Evolutionary conservation across 2,329 filamentous ascomycete genomes (phyloP).

Genomic region (Phialophora chinensis): DNA sequence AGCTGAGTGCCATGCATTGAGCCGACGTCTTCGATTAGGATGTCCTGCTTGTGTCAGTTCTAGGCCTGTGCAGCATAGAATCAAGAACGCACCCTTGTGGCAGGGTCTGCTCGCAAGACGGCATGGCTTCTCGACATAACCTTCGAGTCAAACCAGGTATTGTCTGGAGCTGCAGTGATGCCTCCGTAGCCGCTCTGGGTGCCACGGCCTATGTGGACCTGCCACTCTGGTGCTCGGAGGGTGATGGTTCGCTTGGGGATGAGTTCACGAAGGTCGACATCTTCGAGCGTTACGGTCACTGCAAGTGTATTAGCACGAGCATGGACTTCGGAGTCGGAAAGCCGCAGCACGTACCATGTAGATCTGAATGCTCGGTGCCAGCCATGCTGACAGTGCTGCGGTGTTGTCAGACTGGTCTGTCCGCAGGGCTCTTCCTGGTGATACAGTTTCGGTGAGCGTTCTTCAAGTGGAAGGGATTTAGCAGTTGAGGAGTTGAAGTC

Average conservation of each 20-base stretch:
- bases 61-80: conserved; percentile 21
- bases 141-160: conserved; percentile 54
- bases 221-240: conserved; percentile 41
- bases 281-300: conserved; percentile 47
- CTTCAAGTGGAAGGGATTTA: not conserved
- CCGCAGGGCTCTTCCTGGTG: not conserved
- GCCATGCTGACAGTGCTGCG: not conserved
- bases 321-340: not conserved
- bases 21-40: conserved; percentile 60
- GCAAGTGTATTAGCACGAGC: conserved; percentile 11
- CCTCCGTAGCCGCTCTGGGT: conserved; percentile 47
- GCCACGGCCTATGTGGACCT: conserved; percentile 49
- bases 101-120: conserved; percentile 42
- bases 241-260: conserved; percentile 44
- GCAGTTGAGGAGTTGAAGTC: not conserved
- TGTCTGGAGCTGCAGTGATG: conserved; percentile 46
- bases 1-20: conserved; percentile 69
- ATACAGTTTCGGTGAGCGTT: not conserved
- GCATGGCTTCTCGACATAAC: conserved; percentile 57
- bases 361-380: not conserved
- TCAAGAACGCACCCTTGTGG: conserved; percentile 24
- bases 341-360: conserved; percentile 21
- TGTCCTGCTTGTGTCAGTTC: conserved; percentile 40
- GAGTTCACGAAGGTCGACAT: conserved; percentile 40
- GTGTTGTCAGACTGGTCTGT: not conserved